Conservation (phyloP, 345 rosid species). For the Dipteronia dyeriana region DNA sequence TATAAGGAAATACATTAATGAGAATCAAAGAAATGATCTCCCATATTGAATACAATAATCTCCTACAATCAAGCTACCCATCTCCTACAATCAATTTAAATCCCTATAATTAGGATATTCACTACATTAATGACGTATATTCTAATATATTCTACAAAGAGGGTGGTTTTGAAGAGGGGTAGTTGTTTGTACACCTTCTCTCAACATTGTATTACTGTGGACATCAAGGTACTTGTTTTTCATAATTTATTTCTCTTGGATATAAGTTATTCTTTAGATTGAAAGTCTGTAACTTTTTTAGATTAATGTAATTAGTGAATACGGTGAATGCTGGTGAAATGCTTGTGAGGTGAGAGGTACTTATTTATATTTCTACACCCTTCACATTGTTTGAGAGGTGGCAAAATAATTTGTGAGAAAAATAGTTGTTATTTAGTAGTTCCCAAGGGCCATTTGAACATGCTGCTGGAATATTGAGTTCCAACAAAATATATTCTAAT, state of each 20-base stretch:
- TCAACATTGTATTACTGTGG: conserved; percentile 49
- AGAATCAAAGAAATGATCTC: no score
- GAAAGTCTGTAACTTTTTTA: not conserved
- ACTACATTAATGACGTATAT: no score
- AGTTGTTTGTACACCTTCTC: conserved; percentile 64
- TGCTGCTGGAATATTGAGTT: no score
- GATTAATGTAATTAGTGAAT: not conserved
- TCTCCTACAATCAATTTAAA: no score
- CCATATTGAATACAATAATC: no score
- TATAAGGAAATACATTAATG: no score
- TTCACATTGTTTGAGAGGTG: not conserved
- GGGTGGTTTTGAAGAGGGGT: conserved; percentile 87
- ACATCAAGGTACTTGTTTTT: conserved; percentile 53
- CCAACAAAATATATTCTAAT: no score
- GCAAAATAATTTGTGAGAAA: no score
- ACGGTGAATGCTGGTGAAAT: not conserved
- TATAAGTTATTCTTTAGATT: not conserved
- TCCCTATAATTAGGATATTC: no score
- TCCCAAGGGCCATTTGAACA: no score
- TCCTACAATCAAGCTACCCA: no score
- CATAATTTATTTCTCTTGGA: not conserved
- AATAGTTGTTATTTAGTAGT: no score
- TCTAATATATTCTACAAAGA: conserved; percentile 36
- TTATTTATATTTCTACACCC: not conserved
- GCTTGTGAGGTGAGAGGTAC: not conserved